phyloP scores from a whole-genome alignment of 2,329 filamentous ascomycete species.

The Colletotrichum phormii region DNA sequence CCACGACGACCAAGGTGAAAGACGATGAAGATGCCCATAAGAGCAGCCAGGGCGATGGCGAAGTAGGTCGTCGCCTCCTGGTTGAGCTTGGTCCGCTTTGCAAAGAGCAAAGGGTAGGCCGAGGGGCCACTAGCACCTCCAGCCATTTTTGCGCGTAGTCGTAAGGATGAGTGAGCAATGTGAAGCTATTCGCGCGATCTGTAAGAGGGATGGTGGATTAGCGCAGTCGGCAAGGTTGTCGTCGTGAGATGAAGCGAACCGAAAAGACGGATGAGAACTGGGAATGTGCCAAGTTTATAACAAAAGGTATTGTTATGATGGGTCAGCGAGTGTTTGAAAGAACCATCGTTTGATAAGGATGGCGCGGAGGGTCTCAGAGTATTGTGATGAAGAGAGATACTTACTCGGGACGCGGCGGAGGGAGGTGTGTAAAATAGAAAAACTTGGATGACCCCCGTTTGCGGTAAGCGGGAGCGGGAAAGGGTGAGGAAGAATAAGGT shows the following conservation, averaged over 20 bases:
- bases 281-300: constrained; percentile 26
- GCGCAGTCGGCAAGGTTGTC: not conserved
- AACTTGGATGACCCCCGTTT: not conserved
- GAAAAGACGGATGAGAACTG: not conserved
- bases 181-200: not conserved
- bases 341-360: not conserved
- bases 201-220: not conserved
- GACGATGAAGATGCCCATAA: constrained; percentile 28
- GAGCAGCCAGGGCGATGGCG: constrained; percentile 26
- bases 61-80: constrained; percentile 41
- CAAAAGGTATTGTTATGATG: constrained; percentile 1
- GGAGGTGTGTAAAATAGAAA: not conserved
- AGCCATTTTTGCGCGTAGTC: constrained; percentile 12
- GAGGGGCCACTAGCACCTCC: constrained; percentile 10
- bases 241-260: not conserved
- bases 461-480: not conserved
- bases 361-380: not conserved
- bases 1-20: constrained; percentile 32
- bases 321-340: not conserved
- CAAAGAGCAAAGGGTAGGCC: constrained; percentile 27
- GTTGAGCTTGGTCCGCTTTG: constrained; percentile 39
- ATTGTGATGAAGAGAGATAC: not conserved
- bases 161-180: not conserved
- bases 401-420: not conserved
- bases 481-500: not conserved